Evolutionary conservation across 202 grass and related monocot species (phyloP), one percentile per base, ranked within the genome.

Genomic region (Schoenoplectus triqueter): DNA sequence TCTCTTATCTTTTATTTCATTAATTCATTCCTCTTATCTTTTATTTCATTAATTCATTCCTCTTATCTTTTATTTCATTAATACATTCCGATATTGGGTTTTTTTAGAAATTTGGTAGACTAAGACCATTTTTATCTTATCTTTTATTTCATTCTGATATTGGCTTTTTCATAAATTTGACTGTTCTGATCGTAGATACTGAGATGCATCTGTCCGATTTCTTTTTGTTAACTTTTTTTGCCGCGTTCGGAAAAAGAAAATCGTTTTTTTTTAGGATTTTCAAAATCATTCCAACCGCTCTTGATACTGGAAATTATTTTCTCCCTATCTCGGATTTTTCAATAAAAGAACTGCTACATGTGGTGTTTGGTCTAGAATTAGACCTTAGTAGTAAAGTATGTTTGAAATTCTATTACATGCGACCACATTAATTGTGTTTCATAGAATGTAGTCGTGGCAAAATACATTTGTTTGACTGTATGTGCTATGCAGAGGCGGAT

Each of bases 281-380:
- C 64, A 66, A 73, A 14, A 76, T 55, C 44, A 31, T 55, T 13
- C 18, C 49, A 19, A 75, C 72, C 17, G 48, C 73, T 76, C 51
- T 76, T 56, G 2, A n/a, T 46, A n/a, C 59, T 62, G 10, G 59
- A 4, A 62, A 17, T 15, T 62, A 18, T 6, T 15, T 61, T 61
- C 57, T 15, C 17, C 14, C 13, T 62, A 18, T 44, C 10, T 15
- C 4, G 4, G 59, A 62, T 62, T 62, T 62, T 62, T 31, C 31
- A 31, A 15, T 42, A 31, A 66, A 22, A 74, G 44, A 73, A 54
- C 9, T 52, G 15, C 1, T 22, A 22, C 2, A 64, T 3, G 20
- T 22, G 18, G 62, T 69, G 11, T 13, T 5, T 46, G 68, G 15
- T 71, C 14, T 71, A 71, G 22, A 40, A 66, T 66, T 10, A 66